Evolutionary conservation across 164 flowering plant species (phyloP).

Genomic region (Saururus chinensis): DNA sequence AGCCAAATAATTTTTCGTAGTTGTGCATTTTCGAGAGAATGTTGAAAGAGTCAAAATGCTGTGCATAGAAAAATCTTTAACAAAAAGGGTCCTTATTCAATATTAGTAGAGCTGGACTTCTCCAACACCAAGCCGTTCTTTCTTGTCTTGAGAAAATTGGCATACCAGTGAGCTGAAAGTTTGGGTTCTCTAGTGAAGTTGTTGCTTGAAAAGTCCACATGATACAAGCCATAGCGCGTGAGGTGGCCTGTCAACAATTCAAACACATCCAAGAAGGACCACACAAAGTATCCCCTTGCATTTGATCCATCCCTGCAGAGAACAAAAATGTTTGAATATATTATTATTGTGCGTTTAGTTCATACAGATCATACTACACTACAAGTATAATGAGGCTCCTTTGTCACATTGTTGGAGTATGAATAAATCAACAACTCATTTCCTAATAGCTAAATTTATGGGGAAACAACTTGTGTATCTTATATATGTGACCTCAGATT

Average conservation of each 20-base stretch:
- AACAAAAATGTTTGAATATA: neutral
- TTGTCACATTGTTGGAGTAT: too few relatives aligned
- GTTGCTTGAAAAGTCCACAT: slow-evolving; percentile 25
- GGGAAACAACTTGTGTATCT: too few relatives aligned
- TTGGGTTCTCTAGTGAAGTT: slow-evolving; percentile 23
- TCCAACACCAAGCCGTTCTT: neutral
- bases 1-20: too few relatives aligned
- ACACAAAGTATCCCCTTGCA: slow-evolving; percentile 31
- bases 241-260: slow-evolving; percentile 33
- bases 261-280: slow-evolving; percentile 46
- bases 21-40: too few relatives aligned
- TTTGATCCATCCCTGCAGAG: slow-evolving; percentile 36
- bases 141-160: slow-evolving; percentile 25
- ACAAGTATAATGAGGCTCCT: too few relatives aligned
- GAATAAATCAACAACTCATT: too few relatives aligned
- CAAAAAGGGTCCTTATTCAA: too few relatives aligned
- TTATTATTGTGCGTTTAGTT: neutral
- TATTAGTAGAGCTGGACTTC: neutral
- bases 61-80: too few relatives aligned
- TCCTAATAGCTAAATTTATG: too few relatives aligned
- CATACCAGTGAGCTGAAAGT: slow-evolving; percentile 29
- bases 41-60: too few relatives aligned
- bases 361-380: too few relatives aligned
- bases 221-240: slow-evolving; percentile 20
- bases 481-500: too few relatives aligned